A percentile compares a stretch with the other conserved stretches of the same genome.
Conservation (phyloP, 371 early-diverging fungal species). For the Quaeritorhiza haematococci region DNA sequence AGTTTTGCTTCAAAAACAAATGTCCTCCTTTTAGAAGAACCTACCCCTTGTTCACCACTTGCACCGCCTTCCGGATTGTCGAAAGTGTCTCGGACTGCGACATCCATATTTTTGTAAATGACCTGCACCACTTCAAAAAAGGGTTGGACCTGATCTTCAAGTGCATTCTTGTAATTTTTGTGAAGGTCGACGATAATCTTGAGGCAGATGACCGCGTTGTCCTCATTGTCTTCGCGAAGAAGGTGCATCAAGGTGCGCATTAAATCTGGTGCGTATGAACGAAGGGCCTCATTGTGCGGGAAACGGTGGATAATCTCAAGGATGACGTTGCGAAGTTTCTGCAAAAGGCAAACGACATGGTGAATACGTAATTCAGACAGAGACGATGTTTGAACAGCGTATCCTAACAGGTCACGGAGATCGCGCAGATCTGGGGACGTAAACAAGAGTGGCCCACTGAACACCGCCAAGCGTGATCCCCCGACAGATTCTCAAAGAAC, state of each 20-base stretch:
- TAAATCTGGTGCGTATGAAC: slow-evolving; percentile 47
- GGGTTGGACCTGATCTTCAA: slow-evolving; percentile 83
- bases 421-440: background rate
- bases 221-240: slow-evolving; percentile 90
- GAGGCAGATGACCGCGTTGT: slow-evolving; percentile 86
- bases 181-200: slow-evolving; percentile 93
- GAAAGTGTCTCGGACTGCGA: slow-evolving; percentile 75
- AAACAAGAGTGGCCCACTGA: no score
- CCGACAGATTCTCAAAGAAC: no score
- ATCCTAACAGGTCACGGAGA: background rate
- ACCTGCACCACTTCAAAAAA: slow-evolving; percentile 89
- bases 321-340: slow-evolving; percentile 88
- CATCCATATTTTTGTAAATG: slow-evolving; percentile 86
- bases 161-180: slow-evolving; percentile 64
- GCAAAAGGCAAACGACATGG: background rate
- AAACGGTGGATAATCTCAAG: slow-evolving; percentile 90
- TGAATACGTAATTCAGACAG: no score
- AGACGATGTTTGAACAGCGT: background rate
- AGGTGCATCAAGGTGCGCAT: slow-evolving; percentile 67
- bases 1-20: no score
- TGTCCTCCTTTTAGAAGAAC: no score
- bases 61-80: slow-evolving; percentile 51
- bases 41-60: no score
- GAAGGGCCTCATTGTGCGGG: slow-evolving; percentile 77
- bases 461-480: background rate